Base-by-base conservation (phyloP, 805 yeast species). In the Starmerella powellii region DNA sequence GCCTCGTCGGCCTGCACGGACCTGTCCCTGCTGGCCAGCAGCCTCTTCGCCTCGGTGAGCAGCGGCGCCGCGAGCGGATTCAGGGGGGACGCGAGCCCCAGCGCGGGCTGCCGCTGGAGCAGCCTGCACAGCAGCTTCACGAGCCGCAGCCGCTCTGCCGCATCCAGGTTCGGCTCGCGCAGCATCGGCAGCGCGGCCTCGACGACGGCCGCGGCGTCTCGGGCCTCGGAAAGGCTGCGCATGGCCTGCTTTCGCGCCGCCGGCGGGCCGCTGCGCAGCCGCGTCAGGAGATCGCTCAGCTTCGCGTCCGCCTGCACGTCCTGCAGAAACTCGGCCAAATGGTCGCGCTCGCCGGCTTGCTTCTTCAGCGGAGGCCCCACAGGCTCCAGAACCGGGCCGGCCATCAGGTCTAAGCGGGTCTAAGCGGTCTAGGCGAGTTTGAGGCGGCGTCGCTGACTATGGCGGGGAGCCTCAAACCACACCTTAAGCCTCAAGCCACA, bases 111-210 rank as follows among this genome's bases (percentile, higher is more conserved):
- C 15, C 12, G 76, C 56, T 72, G 74, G 6, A 87, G 58, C 0
- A 84, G 65, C 28, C 95, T 64, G 29, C 78, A 84, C 12, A 82
- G 63, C 8, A 83, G 72, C 58, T 86, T 87, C 12, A 85, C 80
- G 42, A 88, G 64, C 11, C 85, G 58, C 62, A 84, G 93, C 15
- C 94, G 70, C 58, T 88, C 96, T 49, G 76, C 81, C 36, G 82
- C 91, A 49, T 78, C 88, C 21, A 86, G 61, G 3, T 72, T 60
- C 31, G 75, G 75, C 47, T 84, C 95, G 56, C 80, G 63, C 33
- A 87, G 61, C 20, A 88, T 60, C 0, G 95, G 94, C 13, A 87
- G 63, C n/a, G 84, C 67, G 46, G 74, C 77, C 43, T 74, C 72
- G 52, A 87, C 78, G 13, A 87, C 58, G 0, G 75, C 79, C 0